phyloP scores from a whole-genome alignment of 2,329 filamentous ascomycete species.

The Aspergillus proliferans region DNA sequence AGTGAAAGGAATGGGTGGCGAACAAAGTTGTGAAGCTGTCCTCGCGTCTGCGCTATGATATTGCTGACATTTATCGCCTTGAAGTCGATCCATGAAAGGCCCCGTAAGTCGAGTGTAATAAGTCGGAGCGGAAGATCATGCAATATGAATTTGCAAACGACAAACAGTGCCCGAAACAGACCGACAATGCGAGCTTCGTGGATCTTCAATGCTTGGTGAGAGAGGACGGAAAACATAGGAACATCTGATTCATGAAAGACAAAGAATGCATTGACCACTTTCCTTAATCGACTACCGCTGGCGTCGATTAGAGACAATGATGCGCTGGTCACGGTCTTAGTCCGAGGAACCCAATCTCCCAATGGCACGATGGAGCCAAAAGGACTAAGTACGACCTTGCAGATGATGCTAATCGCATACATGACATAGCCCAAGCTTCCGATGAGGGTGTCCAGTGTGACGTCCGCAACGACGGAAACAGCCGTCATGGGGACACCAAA shows the following conservation, averaged over 20 bases:
- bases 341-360: slow-evolving; percentile 29
- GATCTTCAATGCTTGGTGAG: slow-evolving; percentile 61
- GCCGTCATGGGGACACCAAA: slow-evolving; percentile 65
- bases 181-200: slow-evolving; percentile 51
- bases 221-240: slow-evolving; percentile 69
- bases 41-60: slow-evolving; percentile 11
- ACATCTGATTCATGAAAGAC: slow-evolving; percentile 54
- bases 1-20: slow-evolving; percentile 17
- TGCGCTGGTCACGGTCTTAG: slow-evolving; percentile 33
- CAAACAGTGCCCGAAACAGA: slow-evolving; percentile 37
- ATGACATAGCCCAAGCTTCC: slow-evolving; percentile 53
- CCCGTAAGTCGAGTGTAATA: slow-evolving; percentile 20
- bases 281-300: slow-evolving; percentile 34
- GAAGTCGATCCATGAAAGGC: slow-evolving; percentile 15
- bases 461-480: slow-evolving; percentile 66
- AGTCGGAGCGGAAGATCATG: slow-evolving; percentile 33
- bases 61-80: slow-evolving; percentile 12
- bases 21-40: slow-evolving; percentile 17
- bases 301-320: slow-evolving; percentile 38
- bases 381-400: slow-evolving; percentile 28
- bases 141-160: slow-evolving; percentile 37
- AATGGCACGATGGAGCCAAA: slow-evolving; percentile 30
- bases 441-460: slow-evolving; percentile 70
- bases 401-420: slow-evolving; percentile 32
- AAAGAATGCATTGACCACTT: slow-evolving; percentile 34